Evolutionary conservation across 768 basidiomycete species (phyloP), one percentile per base, ranked within the genome.

Genomic region (Lactarius hengduanensis): DNA sequence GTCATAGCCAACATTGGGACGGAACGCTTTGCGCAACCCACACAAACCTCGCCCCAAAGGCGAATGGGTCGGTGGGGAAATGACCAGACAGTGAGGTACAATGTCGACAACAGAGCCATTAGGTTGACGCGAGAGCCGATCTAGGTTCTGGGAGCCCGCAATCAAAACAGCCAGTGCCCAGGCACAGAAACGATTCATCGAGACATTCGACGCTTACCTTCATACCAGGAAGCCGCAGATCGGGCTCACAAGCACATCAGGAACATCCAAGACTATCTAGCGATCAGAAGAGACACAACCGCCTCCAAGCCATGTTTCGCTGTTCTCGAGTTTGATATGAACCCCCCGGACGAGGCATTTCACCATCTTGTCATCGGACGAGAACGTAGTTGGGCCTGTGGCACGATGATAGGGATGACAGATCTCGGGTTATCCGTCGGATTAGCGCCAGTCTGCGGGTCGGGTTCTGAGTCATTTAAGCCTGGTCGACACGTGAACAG

Each of bases 21-120:
- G 69, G 71, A 73, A 73, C 55, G 72, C 72, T 57, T 22, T 62
- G 60, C 67, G 60, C 22, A 68, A 73, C 62, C 73, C 73, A 36
- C 64, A 70, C 40, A 66, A 26, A 4, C 72, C 73, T 36, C 66
- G 69, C 2, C 70, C 69, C 26, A 56, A 66, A n/a, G 71, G 36
- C 6, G 69, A 73, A 41, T 68, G 65, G 60, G 26, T 73, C 20
- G 67, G 68, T 11, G 73, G 73, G 6, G 71, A 70, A 59, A 63
- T 73, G 4, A 65, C 68, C 13, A 65, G 71, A 47, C 63, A 68
- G 73, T 73, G 61, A 68, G 73, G 32, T 55, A 22, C 15, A 16
- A 8, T 22, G 28, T 10, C 18, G 18, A 54, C 32, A 43, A 30
- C 2, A 16, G 22, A 18, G 34, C 45, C 34, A 10, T 26, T 15